phyloP scores from a whole-genome alignment of 768 basidiomycete species.

The Kwoniella europaea region DNA sequence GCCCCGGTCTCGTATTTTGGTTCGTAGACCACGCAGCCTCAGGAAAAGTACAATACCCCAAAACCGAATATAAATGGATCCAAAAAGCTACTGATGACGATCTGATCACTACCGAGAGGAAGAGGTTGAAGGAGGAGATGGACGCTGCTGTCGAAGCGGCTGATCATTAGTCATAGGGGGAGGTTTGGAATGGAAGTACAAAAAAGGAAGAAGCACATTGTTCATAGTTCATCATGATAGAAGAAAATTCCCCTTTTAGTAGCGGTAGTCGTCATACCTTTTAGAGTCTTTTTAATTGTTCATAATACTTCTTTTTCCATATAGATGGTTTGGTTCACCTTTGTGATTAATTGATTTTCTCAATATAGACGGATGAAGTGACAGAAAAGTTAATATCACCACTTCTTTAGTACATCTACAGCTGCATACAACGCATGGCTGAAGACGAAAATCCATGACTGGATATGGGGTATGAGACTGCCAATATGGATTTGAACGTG shows the following conservation, averaged over 20 bases:
- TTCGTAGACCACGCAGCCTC: conserved; percentile 89
- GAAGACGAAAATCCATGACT: too few species aligned
- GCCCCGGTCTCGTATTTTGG: conserved; percentile 88
- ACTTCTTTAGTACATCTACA: not conserved
- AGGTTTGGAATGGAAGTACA: too few species aligned
- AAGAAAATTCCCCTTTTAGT: too few species aligned
- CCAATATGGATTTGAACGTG: too few species aligned
- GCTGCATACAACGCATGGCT: too few species aligned
- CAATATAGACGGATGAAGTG: not conserved
- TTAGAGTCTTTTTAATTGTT: not conserved
- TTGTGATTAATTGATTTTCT: too few species aligned
- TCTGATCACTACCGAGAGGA: conserved; percentile 42
- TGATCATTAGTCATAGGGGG: not conserved
- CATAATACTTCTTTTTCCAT: not conserved
- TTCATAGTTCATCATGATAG: not conserved
- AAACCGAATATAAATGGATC: conserved; percentile 52
- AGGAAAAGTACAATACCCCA: conserved; percentile 52
- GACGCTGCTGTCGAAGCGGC: conserved; percentile 47
- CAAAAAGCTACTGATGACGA: conserved; percentile 40
- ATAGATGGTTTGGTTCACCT: too few species aligned
- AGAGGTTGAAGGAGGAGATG: conserved; percentile 50
- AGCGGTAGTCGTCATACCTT: not conserved
- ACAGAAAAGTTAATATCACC: not conserved
- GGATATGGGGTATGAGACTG: too few species aligned
- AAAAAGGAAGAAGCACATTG: not conserved